These are phyloP conservation scores for Russula griseocarnosa DNA, from an alignment of 768 basidiomycete species.

Conservation along the genomic window DNA sequence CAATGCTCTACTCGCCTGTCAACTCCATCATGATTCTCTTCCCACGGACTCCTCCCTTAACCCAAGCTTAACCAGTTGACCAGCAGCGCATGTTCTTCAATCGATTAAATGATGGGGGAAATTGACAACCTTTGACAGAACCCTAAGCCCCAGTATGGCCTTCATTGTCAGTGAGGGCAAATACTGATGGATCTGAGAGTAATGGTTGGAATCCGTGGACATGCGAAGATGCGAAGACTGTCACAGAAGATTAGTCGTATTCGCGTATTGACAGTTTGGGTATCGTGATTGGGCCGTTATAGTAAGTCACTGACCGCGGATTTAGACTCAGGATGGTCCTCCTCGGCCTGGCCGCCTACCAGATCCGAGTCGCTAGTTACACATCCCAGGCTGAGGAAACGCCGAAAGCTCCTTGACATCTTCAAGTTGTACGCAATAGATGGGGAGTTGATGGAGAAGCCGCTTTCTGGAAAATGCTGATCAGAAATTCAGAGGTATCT, in stretches of 20 bases:
- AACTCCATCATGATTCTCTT: background rate
- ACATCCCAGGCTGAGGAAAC: background rate
- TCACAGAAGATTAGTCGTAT: background rate
- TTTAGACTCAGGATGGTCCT: background rate
- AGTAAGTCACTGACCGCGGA: background rate
- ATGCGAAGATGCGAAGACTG: background rate
- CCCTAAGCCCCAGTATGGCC: background rate
- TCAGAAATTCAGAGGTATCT: background rate
- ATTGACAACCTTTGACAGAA: background rate
- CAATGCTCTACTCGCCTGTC: background rate
- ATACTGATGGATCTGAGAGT: background rate
- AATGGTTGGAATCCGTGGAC: background rate
- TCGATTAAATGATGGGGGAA: background rate
- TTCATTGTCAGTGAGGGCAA: background rate
- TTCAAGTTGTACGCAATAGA: background rate
- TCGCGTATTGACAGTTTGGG: background rate
- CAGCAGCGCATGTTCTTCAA: background rate
- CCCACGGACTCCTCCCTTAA: background rate
- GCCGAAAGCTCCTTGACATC: background rate
- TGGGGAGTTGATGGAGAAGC: background rate
- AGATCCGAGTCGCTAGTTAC: background rate
- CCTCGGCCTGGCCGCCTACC: background rate
- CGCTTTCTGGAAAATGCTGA: background rate
- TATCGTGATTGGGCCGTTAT: background rate
- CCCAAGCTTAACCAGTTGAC: too few species aligned